Evolutionary conservation across 257 asterid species (phyloP), one percentile per base, ranked within the genome.

Genomic region (Buddleja alternifolia): DNA sequence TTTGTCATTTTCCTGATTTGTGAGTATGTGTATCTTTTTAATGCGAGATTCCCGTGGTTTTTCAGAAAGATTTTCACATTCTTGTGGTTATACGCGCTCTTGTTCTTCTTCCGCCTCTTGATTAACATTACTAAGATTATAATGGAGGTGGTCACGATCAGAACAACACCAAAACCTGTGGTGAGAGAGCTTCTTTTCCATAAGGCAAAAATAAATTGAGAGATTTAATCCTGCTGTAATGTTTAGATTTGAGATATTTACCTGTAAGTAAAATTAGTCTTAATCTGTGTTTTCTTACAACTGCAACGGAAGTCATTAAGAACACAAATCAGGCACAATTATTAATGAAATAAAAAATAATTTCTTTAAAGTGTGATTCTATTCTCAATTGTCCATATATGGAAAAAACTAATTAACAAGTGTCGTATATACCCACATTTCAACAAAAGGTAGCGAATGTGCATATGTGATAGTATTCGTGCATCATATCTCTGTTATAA

Each of bases 1-100:
- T 24, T 12, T 7, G 83, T 74, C 67, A 78, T 78, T 25, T 44
- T 37, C 62, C 64, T 73, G 24, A 79, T 47, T 16, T 70, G 36
- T 2, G 63, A 32, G 57, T 78, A 70, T 7, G 0, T 51, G 55
- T 56, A 78, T 70, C 80, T 70, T 39, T 47, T 47, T 9, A 48
- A 69, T 11, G 57, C 70, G 7, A 59, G 50, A 15, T 74, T 11
- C 3, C 71, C 75, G 10, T 73, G 12, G 9, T 47, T 72, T 64
- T 66, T 29, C 20, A 78, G 12, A 12, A 78, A 41, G 59, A 15
- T 52, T 15, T 80, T 77, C 16, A 70, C 7, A 7, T 61, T 12
- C 12, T 58, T 36, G 47, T 24, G 8, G 39, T 23, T 40, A 44
- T 12, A 3, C n/a, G 42, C 8, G 2, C 59, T 53, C 47, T 10